Evolutionary conservation across 305 asterid genomes (phyloP), one percentile per base, ranked within the genome.

Genomic region (Fraxinus greggii): DNA sequence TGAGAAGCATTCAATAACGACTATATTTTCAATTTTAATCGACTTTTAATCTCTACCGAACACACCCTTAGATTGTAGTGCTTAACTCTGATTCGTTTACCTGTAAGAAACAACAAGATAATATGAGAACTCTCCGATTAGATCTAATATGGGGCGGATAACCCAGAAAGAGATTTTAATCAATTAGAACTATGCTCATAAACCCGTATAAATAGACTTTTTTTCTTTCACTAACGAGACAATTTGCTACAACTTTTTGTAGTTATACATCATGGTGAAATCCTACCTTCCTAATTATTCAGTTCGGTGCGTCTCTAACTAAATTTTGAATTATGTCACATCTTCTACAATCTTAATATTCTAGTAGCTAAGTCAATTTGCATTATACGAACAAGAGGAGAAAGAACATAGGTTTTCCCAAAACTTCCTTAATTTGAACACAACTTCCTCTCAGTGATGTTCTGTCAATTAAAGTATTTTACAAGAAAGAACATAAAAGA

Each of bases 391-490:
- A 72, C 51, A 76, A n/a, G 54, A 73, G 23, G 10, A 38, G 7
- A 32, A 23, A 42, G 19, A 13, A 10, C 70, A 61, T 10, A 23
- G 4, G 29, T 5, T 21, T 75, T 38, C 77, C 78, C 70, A 70
- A 42, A 78, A 74, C 45, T 67, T 63, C 72, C 82, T 36, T 40
- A 7, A 36, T 76, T 40, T 72, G 75, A 36, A 51, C 70, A 80
- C 17, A 51, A 77, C 65, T 83, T 84, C 81, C 31, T 56, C 17
- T 26, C 5, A 51, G 54, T 36, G 36, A 65, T 79, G 83, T 42
- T 56, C 81, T 76, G 61, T 72, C 85, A 80, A 33, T 0, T 33
- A 2, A 33, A 33, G 36, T 38, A 8, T 8, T 9, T 54, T 17
- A 54, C 80, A 77, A 67, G 67, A 56, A 67, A 26, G 29, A 69